Base-by-base conservation (phyloP, 768 basidiomycete genomes). In the Butyriboletus loyo region DNA sequence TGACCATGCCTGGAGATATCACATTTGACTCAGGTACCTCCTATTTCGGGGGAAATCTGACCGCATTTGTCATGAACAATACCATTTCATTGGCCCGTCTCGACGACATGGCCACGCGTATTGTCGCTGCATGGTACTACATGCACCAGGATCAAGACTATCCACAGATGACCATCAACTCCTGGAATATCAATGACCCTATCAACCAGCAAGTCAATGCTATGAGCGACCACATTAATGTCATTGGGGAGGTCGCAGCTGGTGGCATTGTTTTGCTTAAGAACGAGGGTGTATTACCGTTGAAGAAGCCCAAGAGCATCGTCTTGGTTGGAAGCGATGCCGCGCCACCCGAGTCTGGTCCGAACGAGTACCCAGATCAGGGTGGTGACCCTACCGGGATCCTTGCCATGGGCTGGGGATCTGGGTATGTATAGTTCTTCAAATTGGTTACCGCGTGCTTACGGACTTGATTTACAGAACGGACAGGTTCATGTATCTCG, bases 321-420 rank as follows among this genome's bases (percentile, higher is more conserved):
- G 79, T 81, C 2, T 58, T 89, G 42, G 73, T 86, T 48, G 88
- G 87, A 21, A 82, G 82, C 54, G 79, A 82, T 57, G 80, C 81
- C 6, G 87, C 81, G 7, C 87, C 88, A 1, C 80, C 82, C 21
- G 70, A 59, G 37, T 70, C 75, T 27, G 91, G 91, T 0, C 87
- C 90, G 0, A 92, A 92, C 61, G 77, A 82, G 47, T 90, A 83
- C 47, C 19, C 70, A 8, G 86, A 91, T 56, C 81, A 70, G 24
- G 83, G 79, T 43, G 84, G 85, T 24, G 71, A 74, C 40, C 69
- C 73, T 28, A 80, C 78, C 43, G 92, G 92, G 10, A 77, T 87
- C 17, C 76, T 97, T 21, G 92, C 91, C 8, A 87, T 93, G 86
- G 92, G 92, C 14, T 97, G 94, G 94, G 94, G 92, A 34, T 88